Base-by-base conservation (phyloP, 495 filamentous ascomycete species). In the Hypoxylon cercidicola region DNA sequence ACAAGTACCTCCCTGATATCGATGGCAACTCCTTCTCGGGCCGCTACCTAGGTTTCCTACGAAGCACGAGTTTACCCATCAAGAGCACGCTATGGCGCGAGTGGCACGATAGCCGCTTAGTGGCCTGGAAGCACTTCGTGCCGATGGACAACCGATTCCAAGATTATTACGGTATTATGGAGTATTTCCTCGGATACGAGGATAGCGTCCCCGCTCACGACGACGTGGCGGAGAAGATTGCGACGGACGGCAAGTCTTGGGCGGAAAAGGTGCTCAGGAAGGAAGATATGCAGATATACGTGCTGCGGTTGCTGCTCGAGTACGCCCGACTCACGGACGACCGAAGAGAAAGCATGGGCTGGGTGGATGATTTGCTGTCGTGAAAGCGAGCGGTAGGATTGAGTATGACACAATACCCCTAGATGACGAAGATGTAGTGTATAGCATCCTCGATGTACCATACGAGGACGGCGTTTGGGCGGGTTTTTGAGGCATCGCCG, bases 71-170 rank as follows among this genome's bases (percentile, higher is more conserved):
- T 13, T 64, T 92, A 11, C 86, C 86, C 0, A 80, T 92, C 74
- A 92, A 92, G 71, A 85, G 89, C 0, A 90, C 89, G 7, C 82
- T 92, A 32, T 92, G 89, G 80, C 79, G 84, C 9, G 90, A 91
- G 74, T 91, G 89, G 89, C 89, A 91, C 59, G 89, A 92, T 66
- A 85, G 82, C 34, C 76, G 89, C 18, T 75, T 92, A 7, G 79
- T 89, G 18, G 80, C 88, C 10, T 92, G 89, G 89, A 84, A 84
- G 54, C 89, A 92, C 65, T 92, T 87, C 64, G 88, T 92, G n/a
- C 92, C 92, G 1, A 90, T 95, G 89, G 92, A 94, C 69, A 93
- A 89, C 69, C 82, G 87, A 12, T 93, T 89, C 61, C 80, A 86
- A 34, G 92, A 96, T 70, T 77, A 91, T 44, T 93, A 87, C 51